Base-by-base conservation (phyloP, 495 filamentous ascomycete genomes). In the Penicillium mononematosum region DNA sequence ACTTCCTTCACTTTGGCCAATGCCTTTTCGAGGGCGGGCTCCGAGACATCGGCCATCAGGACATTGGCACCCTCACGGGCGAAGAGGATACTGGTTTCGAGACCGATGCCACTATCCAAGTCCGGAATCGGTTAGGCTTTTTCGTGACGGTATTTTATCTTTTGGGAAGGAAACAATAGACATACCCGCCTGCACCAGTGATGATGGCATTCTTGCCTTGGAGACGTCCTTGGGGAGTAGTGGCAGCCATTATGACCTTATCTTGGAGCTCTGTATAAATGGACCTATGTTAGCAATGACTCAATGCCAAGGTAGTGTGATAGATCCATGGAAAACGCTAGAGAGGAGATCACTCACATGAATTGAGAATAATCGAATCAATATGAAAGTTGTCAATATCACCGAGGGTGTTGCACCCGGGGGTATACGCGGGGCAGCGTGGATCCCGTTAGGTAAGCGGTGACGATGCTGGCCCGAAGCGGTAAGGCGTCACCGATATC, bases 61-160 rank as follows among this genome's bases (percentile, higher is more conserved):
- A 97, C 88, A 27, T 81, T 85, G 65, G 90, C 93, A 54, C 92
- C 93, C 75, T 98, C 92, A 58, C 88, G 86, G 45, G 85, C 86
- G 66, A 98, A 94, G 49, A 97, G 88, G 61, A 97, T 90, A 36
- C 82, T 83, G 10, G 93, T 97, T 74, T 97, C 92, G 34, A 98
- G 88, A 56, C 93, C 93, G 60, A 98, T 98, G 56, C 94, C 94
- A 56, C 92, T 96, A 58, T 46, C 14, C 25, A 6, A 38, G 43
- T 57, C 36, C 27, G 34, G 22, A 50, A 34, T 47, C 38, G 46
- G 58, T 54, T 45, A 29, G 5, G n/a, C 3, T 16, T 32, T 12
- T 29, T 39, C 22, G n/a, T 39, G 22, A 2, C 8, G 9, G 41
- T 2, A 17, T 17, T 19, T 3, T 34, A 27, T 17, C 17, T n/a